Evolutionary conservation across 768 basidiomycete species (phyloP).

Genomic region (Lentinula lateritia): DNA sequence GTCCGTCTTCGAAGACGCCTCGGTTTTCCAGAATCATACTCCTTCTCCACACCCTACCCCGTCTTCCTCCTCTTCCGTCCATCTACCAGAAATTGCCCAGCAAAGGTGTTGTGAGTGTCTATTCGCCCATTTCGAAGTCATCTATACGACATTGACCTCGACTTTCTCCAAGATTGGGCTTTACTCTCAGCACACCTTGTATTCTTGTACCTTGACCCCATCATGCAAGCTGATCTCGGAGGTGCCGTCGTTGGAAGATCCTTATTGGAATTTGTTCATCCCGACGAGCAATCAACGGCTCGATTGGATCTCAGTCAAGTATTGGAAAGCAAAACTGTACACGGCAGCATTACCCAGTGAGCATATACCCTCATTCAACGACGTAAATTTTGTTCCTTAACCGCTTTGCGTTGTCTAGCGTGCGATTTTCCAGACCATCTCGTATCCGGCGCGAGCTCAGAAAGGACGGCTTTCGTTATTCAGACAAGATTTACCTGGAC

Average conservation of each 20-base stretch:
- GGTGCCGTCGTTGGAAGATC: conserved; percentile 64
- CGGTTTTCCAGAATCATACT: not conserved
- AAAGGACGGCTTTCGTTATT: conserved; percentile 44
- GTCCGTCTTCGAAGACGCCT: not conserved
- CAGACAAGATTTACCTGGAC: conserved; percentile 66
- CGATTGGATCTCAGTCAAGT: conserved; percentile 69
- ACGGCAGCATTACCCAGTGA: conserved; percentile 79
- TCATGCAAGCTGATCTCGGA: conserved; percentile 65
- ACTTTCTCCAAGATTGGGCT: conserved; percentile 50
- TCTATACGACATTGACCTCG: too few species aligned
- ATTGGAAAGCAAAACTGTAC: conserved; percentile 66
- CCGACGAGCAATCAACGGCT: conserved; percentile 76
- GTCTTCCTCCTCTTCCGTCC: not conserved
- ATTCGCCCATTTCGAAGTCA: not conserved
- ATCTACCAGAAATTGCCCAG: not conserved
- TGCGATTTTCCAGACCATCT: conserved; percentile 74
- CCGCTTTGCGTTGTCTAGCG: conserved; percentile 35
- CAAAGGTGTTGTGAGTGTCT: conserved; percentile 5
- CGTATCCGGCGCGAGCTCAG: conserved; percentile 71
- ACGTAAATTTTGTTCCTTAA: conserved; percentile 11
- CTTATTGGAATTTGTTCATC: conserved; percentile 76
- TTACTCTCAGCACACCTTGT: conserved; percentile 69
- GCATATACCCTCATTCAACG: conserved; percentile 14
- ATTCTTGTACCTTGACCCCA: conserved; percentile 83
- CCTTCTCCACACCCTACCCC: not conserved